These are phyloP conservation scores for Phoma herbarum DNA, from an alignment of 2,329 filamentous ascomycete genomes.

Conservation along the genomic window DNA sequence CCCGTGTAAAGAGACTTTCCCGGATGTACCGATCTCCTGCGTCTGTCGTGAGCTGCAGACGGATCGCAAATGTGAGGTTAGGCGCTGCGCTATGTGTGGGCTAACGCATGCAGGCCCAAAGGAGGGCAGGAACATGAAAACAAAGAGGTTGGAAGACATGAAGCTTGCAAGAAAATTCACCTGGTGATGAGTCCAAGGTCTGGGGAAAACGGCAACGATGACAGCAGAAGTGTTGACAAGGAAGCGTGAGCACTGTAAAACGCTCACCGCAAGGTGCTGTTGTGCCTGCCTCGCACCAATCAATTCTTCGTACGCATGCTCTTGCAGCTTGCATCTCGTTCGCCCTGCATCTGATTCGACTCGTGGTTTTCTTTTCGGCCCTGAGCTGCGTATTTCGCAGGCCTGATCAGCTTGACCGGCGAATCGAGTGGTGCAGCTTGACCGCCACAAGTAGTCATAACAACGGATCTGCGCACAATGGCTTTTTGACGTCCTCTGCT, in stretches of 20 bases:
- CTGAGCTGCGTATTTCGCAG: constrained; percentile 35
- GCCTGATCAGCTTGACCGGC: constrained; percentile 17
- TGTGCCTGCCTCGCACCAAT: constrained; percentile 32
- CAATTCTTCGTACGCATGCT: constrained; percentile 22
- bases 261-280: constrained; percentile 40
- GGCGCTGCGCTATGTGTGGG: constrained; percentile 27
- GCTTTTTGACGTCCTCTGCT: constrained; percentile 20
- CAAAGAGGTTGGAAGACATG: constrained; percentile 4
- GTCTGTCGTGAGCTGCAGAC: constrained; percentile 33
- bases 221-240: constrained; percentile 11
- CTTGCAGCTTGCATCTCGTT: constrained; percentile 27
- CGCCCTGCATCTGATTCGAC: constrained; percentile 32
- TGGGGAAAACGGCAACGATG: constrained; percentile 7
- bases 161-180: neutral
- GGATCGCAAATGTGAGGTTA: constrained; percentile 26
- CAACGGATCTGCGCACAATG: constrained; percentile 27
- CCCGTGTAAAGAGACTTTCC: constrained; percentile 31
- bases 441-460: constrained; percentile 40
- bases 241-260: constrained; percentile 29
- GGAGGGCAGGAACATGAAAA: constrained; percentile 22
- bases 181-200: constrained; percentile 1
- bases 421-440: constrained; percentile 28
- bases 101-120: constrained; percentile 43
- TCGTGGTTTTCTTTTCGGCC: constrained; percentile 25
- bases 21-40: constrained; percentile 26